phyloP scores from a whole-genome alignment of 2,329 filamentous ascomycete genomes.

The Monilinia laxa region DNA sequence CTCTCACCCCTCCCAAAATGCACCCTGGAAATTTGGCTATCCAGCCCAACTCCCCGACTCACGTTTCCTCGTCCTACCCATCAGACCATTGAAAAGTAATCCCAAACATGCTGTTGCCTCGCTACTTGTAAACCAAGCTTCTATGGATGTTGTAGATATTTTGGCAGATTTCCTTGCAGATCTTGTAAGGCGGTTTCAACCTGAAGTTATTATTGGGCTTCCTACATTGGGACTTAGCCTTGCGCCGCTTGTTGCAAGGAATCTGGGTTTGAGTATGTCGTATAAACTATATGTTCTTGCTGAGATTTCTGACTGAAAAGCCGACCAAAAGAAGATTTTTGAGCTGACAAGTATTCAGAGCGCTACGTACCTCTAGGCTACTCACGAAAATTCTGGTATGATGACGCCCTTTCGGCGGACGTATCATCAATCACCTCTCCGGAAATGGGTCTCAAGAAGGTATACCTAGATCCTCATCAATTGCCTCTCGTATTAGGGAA shows the following conservation, averaged over 20 bases:
- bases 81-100: constrained; percentile 27
- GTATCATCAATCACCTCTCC: constrained; percentile 37
- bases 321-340: background rate
- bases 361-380: constrained; percentile 37
- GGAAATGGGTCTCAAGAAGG: constrained; percentile 27
- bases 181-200: constrained; percentile 24
- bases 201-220: constrained; percentile 35
- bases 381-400: constrained; percentile 39
- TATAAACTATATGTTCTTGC: background rate
- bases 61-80: constrained; percentile 33
- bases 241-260: constrained; percentile 32
- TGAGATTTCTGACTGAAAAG: background rate
- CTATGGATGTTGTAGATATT: constrained; percentile 29
- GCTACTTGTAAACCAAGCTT: constrained; percentile 35
- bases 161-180: constrained; percentile 29
- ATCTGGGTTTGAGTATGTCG: constrained; percentile 31
- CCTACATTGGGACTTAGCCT: constrained; percentile 35
- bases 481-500: constrained; percentile 31
- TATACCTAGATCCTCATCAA: constrained; percentile 36
- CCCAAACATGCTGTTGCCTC: constrained; percentile 34
- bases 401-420: constrained; percentile 30
- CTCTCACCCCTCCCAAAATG: background rate
- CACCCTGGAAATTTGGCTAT: constrained; percentile 33
- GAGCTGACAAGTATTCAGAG: constrained; percentile 24
- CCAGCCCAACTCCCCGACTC: constrained; percentile 32